These are phyloP conservation scores for Penicillium sp. DNA, from an alignment of 2,329 filamentous ascomycete genomes.

Conservation along the genomic window DNA sequence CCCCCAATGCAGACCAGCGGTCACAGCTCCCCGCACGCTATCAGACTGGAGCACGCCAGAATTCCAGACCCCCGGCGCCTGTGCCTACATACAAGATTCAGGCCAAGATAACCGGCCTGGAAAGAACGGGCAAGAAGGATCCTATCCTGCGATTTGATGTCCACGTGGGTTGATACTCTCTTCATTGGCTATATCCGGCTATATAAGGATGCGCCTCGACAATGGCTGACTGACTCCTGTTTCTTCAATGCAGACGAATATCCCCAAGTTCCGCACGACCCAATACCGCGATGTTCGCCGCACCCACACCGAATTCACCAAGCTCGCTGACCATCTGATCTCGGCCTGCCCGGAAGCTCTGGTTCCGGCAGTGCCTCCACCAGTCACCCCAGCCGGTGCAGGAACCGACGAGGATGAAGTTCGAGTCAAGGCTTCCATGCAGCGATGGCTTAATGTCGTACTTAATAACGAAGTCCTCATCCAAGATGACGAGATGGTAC, in stretches of 20 bases:
- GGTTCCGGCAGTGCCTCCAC: conserved; percentile 91
- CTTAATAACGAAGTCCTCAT: conserved; percentile 91
- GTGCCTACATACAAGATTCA: conserved; percentile 82
- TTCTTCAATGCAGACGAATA: conserved; percentile 73
- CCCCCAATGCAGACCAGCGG: conserved; percentile 42
- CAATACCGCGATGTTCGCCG: conserved; percentile 97
- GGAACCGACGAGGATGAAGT: conserved; percentile 95
- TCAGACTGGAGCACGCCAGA: conserved; percentile 45
- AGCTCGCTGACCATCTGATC: conserved; percentile 93
- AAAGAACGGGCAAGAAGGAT: conserved; percentile 93
- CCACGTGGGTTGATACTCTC: conserved; percentile 67
- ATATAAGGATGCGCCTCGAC: conserved; percentile 7
- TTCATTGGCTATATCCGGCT: background rate
- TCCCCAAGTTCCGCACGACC: conserved; percentile 96
- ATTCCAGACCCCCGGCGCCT: conserved; percentile 56
- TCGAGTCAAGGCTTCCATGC: conserved; percentile 84
- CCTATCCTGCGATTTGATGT: conserved; percentile 94
- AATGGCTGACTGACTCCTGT: conserved; percentile 9
- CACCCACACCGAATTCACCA: conserved; percentile 92
- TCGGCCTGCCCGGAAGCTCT: conserved; percentile 97
- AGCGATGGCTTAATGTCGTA: conserved; percentile 93
- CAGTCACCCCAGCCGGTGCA: conserved; percentile 90
- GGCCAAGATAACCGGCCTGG: conserved; percentile 90
- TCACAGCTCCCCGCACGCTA: conserved; percentile 53
- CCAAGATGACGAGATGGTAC: conserved; percentile 93